phyloP scores from a whole-genome alignment of 805 yeast species.

The Candida awuae region DNA sequence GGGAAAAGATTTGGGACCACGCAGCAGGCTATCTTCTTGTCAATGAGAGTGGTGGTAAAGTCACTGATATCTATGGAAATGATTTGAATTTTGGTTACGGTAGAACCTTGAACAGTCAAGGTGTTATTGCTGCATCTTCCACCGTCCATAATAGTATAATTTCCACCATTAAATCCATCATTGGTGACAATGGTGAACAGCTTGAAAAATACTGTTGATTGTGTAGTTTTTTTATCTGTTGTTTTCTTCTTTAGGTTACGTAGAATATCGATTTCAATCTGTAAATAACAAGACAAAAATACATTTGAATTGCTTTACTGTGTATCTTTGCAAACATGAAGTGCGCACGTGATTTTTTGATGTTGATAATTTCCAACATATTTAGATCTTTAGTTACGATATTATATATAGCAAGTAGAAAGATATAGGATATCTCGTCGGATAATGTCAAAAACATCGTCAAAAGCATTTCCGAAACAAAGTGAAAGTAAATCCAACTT shows the following conservation, averaged over 20 bases:
- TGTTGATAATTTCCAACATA: too few relatives aligned
- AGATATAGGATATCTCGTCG: too few relatives aligned
- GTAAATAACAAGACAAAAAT: too few relatives aligned
- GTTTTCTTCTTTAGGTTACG: not conserved
- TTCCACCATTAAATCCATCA: constrained; percentile 34
- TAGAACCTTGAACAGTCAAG: constrained; percentile 71
- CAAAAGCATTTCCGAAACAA: not conserved
- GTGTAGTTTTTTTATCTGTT: not conserved
- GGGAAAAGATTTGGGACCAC: constrained; percentile 98
- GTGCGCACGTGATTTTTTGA: too few relatives aligned
- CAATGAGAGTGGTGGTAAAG: constrained; percentile 85
- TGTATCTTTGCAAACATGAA: too few relatives aligned
- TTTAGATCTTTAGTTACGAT: too few relatives aligned
- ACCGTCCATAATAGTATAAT: constrained; percentile 44
- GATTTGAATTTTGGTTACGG: constrained; percentile 80
- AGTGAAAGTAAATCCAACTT: constrained; percentile 14
- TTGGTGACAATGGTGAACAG: constrained; percentile 29
- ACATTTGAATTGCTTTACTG: too few relatives aligned
- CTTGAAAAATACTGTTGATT: constrained; percentile 19
- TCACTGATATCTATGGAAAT: constrained; percentile 74
- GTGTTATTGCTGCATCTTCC: constrained; percentile 78
- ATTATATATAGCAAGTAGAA: too few relatives aligned
- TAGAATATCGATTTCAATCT: too few relatives aligned
- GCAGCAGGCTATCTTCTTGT: constrained; percentile 91
- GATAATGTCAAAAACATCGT: not conserved